These are phyloP conservation scores for Allomyces macrogynus DNA, from an alignment of 192 early-diverging fungal genomes.

Conservation along the genomic window DNA sequence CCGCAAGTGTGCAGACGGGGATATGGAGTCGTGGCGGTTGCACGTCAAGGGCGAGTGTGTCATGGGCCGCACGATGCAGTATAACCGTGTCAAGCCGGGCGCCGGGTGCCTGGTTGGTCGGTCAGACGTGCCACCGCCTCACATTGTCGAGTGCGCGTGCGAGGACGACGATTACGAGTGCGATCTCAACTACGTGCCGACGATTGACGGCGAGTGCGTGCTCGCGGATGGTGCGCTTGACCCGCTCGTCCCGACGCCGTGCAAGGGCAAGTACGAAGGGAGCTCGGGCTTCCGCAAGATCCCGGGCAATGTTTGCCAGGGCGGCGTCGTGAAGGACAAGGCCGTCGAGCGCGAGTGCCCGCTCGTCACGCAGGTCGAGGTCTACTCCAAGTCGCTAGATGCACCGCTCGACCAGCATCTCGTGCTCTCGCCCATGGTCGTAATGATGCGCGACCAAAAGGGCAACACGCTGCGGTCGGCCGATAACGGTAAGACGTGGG, in stretches of 20 bases:
- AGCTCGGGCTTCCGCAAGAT: conserved; percentile 63
- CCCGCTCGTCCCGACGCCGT: background rate
- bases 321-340: conserved; percentile 30
- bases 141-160: conserved; percentile 48
- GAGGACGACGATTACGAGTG: conserved; percentile 77
- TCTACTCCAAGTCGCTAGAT: background rate
- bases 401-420: background rate
- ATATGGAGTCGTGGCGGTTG: conserved; percentile 47
- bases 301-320: conserved; percentile 38
- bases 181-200: conserved; percentile 57
- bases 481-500: conserved; percentile 63
- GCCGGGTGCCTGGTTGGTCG: background rate
- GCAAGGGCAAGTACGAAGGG: conserved; percentile 38
- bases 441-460: conserved; percentile 34
- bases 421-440: conserved; percentile 15
- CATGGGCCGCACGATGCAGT: conserved; percentile 24
- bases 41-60: conserved; percentile 59
- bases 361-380: background rate
- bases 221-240: conserved; percentile 11
- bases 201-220: conserved; percentile 32
- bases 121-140: conserved; percentile 32
- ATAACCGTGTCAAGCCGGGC: background rate
- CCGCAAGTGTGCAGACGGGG: conserved; percentile 37
- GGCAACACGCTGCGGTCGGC: conserved; percentile 44
- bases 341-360: conserved; percentile 33